A percentile compares a stretch with the other conserved stretches of the same genome.
These are phyloP conservation scores for Chenopodium formosanum DNA, from an alignment of 148 eudicot species.

Conservation along the genomic window DNA sequence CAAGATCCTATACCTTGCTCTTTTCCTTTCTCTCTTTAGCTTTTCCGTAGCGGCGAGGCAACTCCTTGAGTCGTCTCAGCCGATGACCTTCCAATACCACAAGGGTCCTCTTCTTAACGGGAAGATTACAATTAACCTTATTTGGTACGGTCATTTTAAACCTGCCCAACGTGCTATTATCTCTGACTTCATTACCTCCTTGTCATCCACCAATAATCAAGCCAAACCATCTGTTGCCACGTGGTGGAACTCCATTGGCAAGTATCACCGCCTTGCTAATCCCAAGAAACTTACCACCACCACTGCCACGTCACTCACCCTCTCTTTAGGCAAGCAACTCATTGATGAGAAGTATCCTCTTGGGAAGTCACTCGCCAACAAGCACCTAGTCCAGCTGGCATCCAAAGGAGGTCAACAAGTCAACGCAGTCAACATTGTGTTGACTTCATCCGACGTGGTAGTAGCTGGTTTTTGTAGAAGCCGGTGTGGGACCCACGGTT, in stretches of 20 bases:
- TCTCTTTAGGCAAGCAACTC: slow-evolving; percentile 27
- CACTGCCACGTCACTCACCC: not conserved
- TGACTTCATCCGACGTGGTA: slow-evolving; percentile 45
- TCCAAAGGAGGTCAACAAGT: slow-evolving; percentile 26
- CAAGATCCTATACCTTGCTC: not conserved
- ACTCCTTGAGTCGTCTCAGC: slow-evolving; percentile 12
- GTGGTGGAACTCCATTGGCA: slow-evolving; percentile 40
- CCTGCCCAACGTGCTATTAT: slow-evolving; percentile 37
- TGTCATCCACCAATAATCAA: slow-evolving; percentile 6
- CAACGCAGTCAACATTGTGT: slow-evolving; percentile 35
- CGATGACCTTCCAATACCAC: slow-evolving; percentile 35
- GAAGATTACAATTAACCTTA: slow-evolving; percentile 34
- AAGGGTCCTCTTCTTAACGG: slow-evolving; percentile 43
- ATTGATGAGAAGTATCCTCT: slow-evolving; percentile 29
- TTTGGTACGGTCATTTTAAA: slow-evolving; percentile 45
- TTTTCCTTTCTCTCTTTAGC: not conserved
- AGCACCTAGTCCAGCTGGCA: slow-evolving; percentile 17
- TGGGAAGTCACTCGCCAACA: slow-evolving; percentile 35
- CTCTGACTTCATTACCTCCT: slow-evolving; percentile 39
- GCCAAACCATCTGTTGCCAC: slow-evolving; percentile 30
- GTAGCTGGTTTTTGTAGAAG: slow-evolving; percentile 44
- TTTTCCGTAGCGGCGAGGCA: slow-evolving; percentile 10
- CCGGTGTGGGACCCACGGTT: slow-evolving; percentile 50
- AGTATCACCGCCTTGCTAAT: slow-evolving; percentile 26
- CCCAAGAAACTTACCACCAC: slow-evolving; percentile 17